A percentile compares a stretch with the other conserved stretches of the same genome.
phyloP scores from a whole-genome alignment of 2,329 filamentous ascomycete species.

The Zalaria obscura region DNA sequence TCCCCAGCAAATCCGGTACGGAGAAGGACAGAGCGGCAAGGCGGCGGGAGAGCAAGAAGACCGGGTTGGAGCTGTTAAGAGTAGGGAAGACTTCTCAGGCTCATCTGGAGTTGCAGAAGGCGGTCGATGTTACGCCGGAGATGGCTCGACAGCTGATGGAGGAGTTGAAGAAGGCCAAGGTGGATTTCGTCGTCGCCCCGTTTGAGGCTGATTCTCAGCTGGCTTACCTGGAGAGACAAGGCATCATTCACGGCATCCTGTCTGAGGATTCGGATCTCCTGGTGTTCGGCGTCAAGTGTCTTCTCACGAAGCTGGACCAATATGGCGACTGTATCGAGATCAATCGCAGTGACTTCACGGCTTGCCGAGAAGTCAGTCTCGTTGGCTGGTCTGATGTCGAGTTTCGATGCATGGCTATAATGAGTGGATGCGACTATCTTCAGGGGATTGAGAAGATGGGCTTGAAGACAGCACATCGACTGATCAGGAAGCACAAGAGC shows the following conservation, averaged over 20 bases:
- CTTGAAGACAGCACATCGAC: constrained; percentile 81
- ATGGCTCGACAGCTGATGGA: constrained; percentile 92
- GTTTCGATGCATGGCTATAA: constrained; percentile 88
- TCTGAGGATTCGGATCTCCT: constrained; percentile 94
- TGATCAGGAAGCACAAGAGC: constrained; percentile 80
- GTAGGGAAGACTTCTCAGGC: constrained; percentile 72
- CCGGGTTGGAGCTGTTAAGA: constrained; percentile 65
- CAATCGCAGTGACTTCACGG: constrained; percentile 74
- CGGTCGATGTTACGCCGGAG: constrained; percentile 85
- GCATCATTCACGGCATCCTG: constrained; percentile 72
- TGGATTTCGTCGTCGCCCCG: constrained; percentile 85
- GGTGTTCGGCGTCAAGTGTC: constrained; percentile 81
- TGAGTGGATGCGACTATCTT: constrained; percentile 96
- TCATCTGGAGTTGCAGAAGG: constrained; percentile 79
- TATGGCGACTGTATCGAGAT: constrained; percentile 90
- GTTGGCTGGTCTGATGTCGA: constrained; percentile 85
- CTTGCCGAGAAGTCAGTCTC: constrained; percentile 75
- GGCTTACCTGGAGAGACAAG: constrained; percentile 79
- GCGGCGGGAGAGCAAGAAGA: constrained; percentile 60
- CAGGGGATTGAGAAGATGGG: constrained; percentile 72
- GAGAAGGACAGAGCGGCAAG: constrained; percentile 63
- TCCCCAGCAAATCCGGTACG: constrained; percentile 84
- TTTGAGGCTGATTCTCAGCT: constrained; percentile 98
- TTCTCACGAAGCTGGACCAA: constrained; percentile 88
- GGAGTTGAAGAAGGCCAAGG: constrained; percentile 64